A percentile compares a stretch with the other conserved stretches of the same genome.
These are phyloP conservation scores for Gnomoniopsis smithogilvyi DNA, from an alignment of 2,329 filamentous ascomycete species.

Conservation along the genomic window DNA sequence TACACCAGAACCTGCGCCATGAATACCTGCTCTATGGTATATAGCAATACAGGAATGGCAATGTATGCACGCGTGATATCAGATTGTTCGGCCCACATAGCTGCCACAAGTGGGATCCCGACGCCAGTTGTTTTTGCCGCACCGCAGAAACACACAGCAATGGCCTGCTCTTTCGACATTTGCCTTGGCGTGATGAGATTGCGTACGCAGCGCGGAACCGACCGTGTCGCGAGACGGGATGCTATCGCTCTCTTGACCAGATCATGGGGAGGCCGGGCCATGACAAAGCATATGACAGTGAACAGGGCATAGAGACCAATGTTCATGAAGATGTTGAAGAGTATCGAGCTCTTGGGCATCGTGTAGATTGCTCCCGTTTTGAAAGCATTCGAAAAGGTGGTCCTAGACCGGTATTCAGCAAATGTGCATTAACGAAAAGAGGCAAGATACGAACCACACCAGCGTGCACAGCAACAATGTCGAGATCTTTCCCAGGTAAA, in stretches of 20 bases:
- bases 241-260: slow-evolving; percentile 31
- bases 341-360: slow-evolving; percentile 56
- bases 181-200: slow-evolving; percentile 44
- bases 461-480: slow-evolving; percentile 45
- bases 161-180: slow-evolving; percentile 58
- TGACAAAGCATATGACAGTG: slow-evolving; percentile 57
- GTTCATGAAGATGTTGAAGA: slow-evolving; percentile 67
- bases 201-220: slow-evolving; percentile 27
- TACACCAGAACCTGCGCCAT: slow-evolving; percentile 43
- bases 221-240: slow-evolving; percentile 28
- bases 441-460: slow-evolving; percentile 40
- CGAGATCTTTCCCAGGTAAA: slow-evolving; percentile 50
- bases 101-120: slow-evolving; percentile 64
- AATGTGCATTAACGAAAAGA: slow-evolving; percentile 32
- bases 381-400: slow-evolving; percentile 65
- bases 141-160: slow-evolving; percentile 71
- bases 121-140: slow-evolving; percentile 71
- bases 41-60: slow-evolving; percentile 62
- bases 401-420: slow-evolving; percentile 40
- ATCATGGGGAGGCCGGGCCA: slow-evolving; percentile 38
- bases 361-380: slow-evolving; percentile 58
- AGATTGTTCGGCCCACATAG: slow-evolving; percentile 62
- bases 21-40: slow-evolving; percentile 54
- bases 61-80: slow-evolving; percentile 54
- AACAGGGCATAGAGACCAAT: slow-evolving; percentile 62